phyloP scores from a whole-genome alignment of 768 basidiomycete species.

The Mycena indigotica region DNA sequence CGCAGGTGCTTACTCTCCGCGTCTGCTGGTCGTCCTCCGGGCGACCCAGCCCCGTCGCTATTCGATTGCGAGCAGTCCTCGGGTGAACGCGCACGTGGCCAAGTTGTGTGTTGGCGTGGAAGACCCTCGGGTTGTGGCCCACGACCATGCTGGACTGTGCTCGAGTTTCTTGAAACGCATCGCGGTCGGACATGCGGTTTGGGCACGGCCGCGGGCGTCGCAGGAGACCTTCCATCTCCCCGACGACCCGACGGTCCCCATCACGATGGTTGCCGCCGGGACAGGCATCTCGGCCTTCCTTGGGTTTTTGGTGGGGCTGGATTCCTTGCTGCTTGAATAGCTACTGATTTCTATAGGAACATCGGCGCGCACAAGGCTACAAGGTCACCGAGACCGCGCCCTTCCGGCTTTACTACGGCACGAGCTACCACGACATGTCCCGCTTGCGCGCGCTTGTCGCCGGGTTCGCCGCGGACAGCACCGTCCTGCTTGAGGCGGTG shows the following conservation, averaged over 20 bases:
- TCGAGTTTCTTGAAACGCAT: conserved; percentile 14
- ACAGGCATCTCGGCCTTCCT: conserved; percentile 17
- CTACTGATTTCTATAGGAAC: conserved; percentile 6
- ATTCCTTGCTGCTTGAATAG: background rate
- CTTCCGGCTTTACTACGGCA: conserved; percentile 16
- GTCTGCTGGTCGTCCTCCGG: conserved; percentile 12
- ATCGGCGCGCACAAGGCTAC: conserved; percentile 17
- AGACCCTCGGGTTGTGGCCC: conserved; percentile 1
- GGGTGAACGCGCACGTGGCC: conserved; percentile 2
- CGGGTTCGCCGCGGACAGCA: conserved; percentile 10
- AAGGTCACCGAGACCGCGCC: conserved; percentile 11
- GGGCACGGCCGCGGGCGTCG: conserved; percentile 8
- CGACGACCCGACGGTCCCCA: conserved; percentile 9
- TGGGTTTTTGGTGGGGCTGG: conserved; percentile 18
- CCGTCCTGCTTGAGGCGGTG: conserved; percentile 9
- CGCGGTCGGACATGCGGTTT: conserved; percentile 8
- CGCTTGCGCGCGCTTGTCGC: conserved; percentile 8
- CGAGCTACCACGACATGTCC: conserved; percentile 17
- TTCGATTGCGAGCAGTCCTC: conserved; percentile 17
- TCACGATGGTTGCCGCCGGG: conserved; percentile 16
- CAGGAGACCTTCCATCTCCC: conserved; percentile 18
- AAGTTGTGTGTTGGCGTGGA: conserved; percentile 18
- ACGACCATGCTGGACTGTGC: conserved; percentile 12
- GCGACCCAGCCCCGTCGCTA: conserved; percentile 16
- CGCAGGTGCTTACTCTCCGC: conserved; percentile 8